Evolutionary conservation across 1,284 basidiomycete genomes (phyloP).

Genomic region (Leucocoprinus gongylophorus): DNA sequence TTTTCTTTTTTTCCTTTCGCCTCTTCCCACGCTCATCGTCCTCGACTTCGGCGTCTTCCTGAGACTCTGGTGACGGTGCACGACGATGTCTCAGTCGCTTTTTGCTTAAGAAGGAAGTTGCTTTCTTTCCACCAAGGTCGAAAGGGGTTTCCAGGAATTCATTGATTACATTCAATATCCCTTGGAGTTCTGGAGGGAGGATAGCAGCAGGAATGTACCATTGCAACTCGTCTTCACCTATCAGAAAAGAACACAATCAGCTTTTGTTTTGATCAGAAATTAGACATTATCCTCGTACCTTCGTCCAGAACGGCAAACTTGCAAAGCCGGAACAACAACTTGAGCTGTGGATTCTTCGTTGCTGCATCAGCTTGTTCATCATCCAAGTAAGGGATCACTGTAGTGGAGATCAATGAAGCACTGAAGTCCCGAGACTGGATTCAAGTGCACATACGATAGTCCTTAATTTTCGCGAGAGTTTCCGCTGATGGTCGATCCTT

Average conservation of each 20-base stretch:
- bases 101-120: slow-evolving; percentile 57
- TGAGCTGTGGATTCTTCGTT: slow-evolving; percentile 70
- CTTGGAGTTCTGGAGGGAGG: slow-evolving; percentile 54
- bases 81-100: slow-evolving; percentile 44
- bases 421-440: not conserved
- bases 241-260: slow-evolving; percentile 5
- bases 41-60: slow-evolving; percentile 33
- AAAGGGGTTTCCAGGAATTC: slow-evolving; percentile 71
- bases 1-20: slow-evolving; percentile 51
- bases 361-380: slow-evolving; percentile 73
- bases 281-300: slow-evolving; percentile 34
- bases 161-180: slow-evolving; percentile 62
- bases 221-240: slow-evolving; percentile 65
- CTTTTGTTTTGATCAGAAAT: not conserved
- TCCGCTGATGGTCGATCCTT: slow-evolving; percentile 55
- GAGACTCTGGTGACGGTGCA: slow-evolving; percentile 40
- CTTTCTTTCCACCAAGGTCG: slow-evolving; percentile 68
- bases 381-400: slow-evolving; percentile 68
- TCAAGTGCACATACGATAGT: slow-evolving; percentile 55
- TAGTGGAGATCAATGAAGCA: slow-evolving; percentile 6
- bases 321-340: slow-evolving; percentile 72
- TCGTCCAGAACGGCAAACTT: slow-evolving; percentile 58
- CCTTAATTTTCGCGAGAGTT: slow-evolving; percentile 64
- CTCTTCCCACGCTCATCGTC: slow-evolving; percentile 41
- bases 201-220: slow-evolving; percentile 76